These are phyloP conservation scores for Helicostylum pulchrum DNA, from an alignment of 192 early-diverging fungal genomes.

Conservation along the genomic window DNA sequence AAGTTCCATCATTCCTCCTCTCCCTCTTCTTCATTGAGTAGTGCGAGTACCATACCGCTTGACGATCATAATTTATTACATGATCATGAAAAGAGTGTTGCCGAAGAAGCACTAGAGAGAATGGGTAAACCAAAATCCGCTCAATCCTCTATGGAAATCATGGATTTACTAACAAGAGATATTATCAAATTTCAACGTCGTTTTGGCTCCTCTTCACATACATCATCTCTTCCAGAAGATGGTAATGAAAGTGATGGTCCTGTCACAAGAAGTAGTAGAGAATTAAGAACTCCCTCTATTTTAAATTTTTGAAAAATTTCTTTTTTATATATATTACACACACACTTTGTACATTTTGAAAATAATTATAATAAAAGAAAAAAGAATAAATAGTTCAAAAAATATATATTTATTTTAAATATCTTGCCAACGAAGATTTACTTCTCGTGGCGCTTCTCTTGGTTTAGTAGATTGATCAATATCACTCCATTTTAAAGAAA, in stretches of 20 bases:
- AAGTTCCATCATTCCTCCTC: slow-evolving; percentile 4
- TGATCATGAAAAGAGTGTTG: slow-evolving; percentile 11
- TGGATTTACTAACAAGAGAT: slow-evolving; percentile 53
- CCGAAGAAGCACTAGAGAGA: slow-evolving; percentile 3
- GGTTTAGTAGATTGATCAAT: too few relatives aligned
- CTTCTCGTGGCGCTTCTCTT: too few relatives aligned
- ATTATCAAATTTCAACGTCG: slow-evolving; percentile 50
- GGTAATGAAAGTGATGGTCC: not conserved
- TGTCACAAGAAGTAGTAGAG: not conserved
- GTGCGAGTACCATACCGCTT: slow-evolving; percentile 31
- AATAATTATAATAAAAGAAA: too few relatives aligned
- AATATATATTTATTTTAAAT: too few relatives aligned
- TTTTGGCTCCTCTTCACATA: slow-evolving; percentile 31
- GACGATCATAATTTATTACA: slow-evolving; percentile 12
- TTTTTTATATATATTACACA: too few relatives aligned
- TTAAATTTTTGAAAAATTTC: not conserved
- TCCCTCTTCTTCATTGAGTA: slow-evolving; percentile 32
- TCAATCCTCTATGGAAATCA: slow-evolving; percentile 42
- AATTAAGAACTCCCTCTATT: not conserved
- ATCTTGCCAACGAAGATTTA: too few relatives aligned
- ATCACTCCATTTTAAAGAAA: too few relatives aligned
- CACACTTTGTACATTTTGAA: too few relatives aligned
- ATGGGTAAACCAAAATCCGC: not conserved
- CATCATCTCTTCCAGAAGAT: not conserved
- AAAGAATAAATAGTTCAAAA: too few relatives aligned